These are phyloP conservation scores for Fusarium sp. DNA, from an alignment of 2,329 filamentous ascomycete genomes.

Conservation along the genomic window DNA sequence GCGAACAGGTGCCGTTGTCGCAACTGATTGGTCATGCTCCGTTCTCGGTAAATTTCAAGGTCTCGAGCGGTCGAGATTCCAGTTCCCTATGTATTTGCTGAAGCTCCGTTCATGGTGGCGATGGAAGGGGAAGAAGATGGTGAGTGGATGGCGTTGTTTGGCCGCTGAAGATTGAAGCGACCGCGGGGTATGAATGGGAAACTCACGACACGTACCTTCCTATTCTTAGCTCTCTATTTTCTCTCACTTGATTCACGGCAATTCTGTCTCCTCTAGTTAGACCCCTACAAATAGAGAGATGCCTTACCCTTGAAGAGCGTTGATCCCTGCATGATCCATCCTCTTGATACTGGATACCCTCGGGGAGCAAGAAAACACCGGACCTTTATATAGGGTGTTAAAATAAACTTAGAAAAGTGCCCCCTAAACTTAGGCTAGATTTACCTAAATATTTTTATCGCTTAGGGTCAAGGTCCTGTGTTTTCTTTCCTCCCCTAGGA, in stretches of 20 bases:
- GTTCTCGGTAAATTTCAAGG: neutral
- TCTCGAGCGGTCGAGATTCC: conserved; percentile 1
- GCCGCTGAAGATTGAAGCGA: neutral
- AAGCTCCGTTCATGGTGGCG: neutral
- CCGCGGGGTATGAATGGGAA: neutral
- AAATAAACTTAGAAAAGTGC: too few relatives aligned
- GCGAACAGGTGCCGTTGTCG: neutral
- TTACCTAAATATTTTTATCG: too few relatives aligned
- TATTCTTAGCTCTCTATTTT: neutral
- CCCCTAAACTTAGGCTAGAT: too few relatives aligned
- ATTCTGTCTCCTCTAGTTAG: neutral
- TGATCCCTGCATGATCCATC: conserved; percentile 4
- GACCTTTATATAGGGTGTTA: too few relatives aligned
- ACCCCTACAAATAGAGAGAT: neutral
- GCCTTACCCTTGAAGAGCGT: neutral
- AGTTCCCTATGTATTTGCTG: neutral
- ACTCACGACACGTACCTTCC: neutral
- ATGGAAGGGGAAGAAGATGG: neutral
- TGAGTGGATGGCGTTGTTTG: neutral
- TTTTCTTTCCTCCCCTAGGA: neutral
- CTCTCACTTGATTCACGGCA: neutral
- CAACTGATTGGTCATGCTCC: conserved; percentile 2
- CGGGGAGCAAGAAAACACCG: too few relatives aligned
- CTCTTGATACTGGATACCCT: neutral
- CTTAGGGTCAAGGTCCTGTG: too few relatives aligned